Evolutionary conservation across 352 stramenopile species (phyloP).

Genomic region (Globisporangium perplexum): DNA sequence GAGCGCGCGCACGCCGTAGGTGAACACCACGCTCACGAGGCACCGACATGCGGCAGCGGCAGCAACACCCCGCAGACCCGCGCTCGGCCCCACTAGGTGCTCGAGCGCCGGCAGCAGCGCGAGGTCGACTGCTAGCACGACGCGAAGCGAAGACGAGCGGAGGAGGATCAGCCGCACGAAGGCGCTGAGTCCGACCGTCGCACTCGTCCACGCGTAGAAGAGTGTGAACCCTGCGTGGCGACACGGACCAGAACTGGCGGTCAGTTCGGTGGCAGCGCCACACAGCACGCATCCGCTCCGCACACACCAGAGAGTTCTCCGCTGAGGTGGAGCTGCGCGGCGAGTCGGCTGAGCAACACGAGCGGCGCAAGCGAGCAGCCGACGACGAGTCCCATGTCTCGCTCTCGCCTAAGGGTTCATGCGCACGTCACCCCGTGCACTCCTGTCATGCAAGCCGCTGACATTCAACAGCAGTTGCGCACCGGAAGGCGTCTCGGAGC

Average conservation of each 20-base stretch:
- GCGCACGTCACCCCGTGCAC: too few relatives aligned
- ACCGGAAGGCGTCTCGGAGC: slow-evolving; percentile 9
- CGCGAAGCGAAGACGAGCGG: slow-evolving; percentile 23
- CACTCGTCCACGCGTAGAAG: slow-evolving; percentile 52
- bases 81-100: slow-evolving; percentile 13
- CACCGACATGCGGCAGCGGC: slow-evolving; percentile 29
- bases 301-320: slow-evolving; percentile 18
- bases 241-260: too few relatives aligned
- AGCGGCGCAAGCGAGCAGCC: slow-evolving; percentile 54
- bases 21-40: slow-evolving; percentile 28
- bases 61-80: slow-evolving; percentile 16
- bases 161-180: slow-evolving; percentile 41
- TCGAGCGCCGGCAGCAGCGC: slow-evolving; percentile 26
- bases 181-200: slow-evolving; percentile 37
- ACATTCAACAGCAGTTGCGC: too few relatives aligned
- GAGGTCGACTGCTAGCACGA: slow-evolving; percentile 35
- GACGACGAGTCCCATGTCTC: slow-evolving; percentile 49
- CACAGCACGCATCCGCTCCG: neutral
- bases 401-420: slow-evolving; percentile 54
- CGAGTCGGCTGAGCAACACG: slow-evolving; percentile 50
- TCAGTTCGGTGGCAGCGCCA: neutral
- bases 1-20: slow-evolving; percentile 33
- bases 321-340: slow-evolving; percentile 25
- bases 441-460: too few relatives aligned
- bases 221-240: slow-evolving; percentile 24